Base-by-base conservation (phyloP, 2,329 filamentous ascomycete species). In the Huntiella decipiens region DNA sequence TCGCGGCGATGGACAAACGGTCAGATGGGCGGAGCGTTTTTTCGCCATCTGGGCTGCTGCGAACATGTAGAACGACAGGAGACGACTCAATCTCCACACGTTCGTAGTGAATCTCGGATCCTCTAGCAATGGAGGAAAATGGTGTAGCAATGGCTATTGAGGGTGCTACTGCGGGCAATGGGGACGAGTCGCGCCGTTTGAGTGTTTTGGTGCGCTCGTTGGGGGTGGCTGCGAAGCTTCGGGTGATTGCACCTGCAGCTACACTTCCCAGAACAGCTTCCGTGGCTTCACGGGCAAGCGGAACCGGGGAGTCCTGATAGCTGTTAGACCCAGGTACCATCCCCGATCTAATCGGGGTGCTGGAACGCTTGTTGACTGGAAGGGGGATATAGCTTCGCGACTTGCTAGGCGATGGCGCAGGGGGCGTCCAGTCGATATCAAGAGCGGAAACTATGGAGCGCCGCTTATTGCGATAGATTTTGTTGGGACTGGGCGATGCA, bases 71-170 rank as follows among this genome's bases (percentile, higher is more conserved):
- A 33, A 19, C 44, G 7, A 41, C 37, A 17, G 44, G 44, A 11
- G 37, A 46, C 8, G 44, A 40, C 11, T 36, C 22, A 41, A 32
- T 38, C 31, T 46, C 22, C 4, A 46, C 10, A 11, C 35, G 37
- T 15, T 46, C 37, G 17, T 46, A 46, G n/a, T 46, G 36, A 12
- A 39, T 12, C 12, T 39, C 10, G 5, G 16, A 10, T 17, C 15
- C 38, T 6, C 13, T 16, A 15, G 38, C 11, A 28, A 39, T 28
- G 12, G 38, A 39, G 16, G 38, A 39, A 19, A 12, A 39, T 7
- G 38, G 17, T 7, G 38, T 16, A 3, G 15, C 38, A 39, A 39
- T 19, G 11, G 17, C 13, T 7, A 10, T 2, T 10, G 22, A 28
- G 8, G 22, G 22, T 28, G 22, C 22, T 28, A 28, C 22, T 10